Conservation (phyloP, 2,329 filamentous ascomycete species). For the Cercospora brassicicola region DNA sequence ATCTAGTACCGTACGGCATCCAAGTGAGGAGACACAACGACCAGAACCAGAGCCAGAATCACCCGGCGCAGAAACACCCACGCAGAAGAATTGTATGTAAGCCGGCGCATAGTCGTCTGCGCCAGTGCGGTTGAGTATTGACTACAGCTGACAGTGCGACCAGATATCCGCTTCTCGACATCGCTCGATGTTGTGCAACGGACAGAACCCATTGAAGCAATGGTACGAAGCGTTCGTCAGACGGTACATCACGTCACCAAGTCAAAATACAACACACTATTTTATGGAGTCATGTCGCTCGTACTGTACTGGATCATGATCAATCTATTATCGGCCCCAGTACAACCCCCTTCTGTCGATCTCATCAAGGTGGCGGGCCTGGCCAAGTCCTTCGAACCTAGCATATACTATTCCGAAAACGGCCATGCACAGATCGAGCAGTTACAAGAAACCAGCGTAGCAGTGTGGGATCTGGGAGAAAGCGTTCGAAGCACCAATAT, state of each 20-base stretch:
- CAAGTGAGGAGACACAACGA: conserved; percentile 23
- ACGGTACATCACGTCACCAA: conserved; percentile 63
- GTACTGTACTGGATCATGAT: conserved; percentile 66
- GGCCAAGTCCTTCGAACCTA: conserved; percentile 86
- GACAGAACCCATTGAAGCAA: conserved; percentile 77
- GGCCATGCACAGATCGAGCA: conserved; percentile 83
- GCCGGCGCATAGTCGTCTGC: neutral
- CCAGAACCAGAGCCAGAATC: conserved; percentile 27
- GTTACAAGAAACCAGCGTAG: conserved; percentile 85
- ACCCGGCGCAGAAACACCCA: conserved; percentile 29
- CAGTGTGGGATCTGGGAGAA: conserved; percentile 92
- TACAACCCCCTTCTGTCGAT: conserved; percentile 70
- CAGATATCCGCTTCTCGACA: conserved; percentile 85
- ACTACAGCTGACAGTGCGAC: conserved; percentile 15
- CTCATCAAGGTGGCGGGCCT: conserved; percentile 87
- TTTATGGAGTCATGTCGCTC: conserved; percentile 62
- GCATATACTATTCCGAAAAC: conserved; percentile 92
- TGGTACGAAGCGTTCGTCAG: conserved; percentile 63
- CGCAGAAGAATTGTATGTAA: conserved; percentile 41
- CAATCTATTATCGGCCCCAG: conserved; percentile 67
- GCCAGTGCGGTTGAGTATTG: neutral
- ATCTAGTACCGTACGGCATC: conserved; percentile 23
- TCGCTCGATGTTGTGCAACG: conserved; percentile 85
- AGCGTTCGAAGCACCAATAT: conserved; percentile 86
- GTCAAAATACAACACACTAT: conserved; percentile 67